phyloP scores from a whole-genome alignment of 805 yeast species.

The Schwanniomyces vanrijiae region DNA sequence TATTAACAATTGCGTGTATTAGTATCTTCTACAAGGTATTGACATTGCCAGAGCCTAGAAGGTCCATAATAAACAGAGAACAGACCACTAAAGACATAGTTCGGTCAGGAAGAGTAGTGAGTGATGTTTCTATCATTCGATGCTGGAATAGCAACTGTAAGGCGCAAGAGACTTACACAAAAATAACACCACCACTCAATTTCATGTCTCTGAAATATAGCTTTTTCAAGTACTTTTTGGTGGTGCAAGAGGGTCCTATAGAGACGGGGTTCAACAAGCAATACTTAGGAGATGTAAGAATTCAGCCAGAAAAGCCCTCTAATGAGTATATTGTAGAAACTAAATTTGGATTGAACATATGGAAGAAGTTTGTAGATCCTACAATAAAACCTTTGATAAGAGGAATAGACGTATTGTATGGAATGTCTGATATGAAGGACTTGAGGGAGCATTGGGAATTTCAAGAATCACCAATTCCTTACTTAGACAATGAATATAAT shows the following conservation, averaged over 20 bases:
- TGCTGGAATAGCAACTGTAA: slow-evolving; percentile 3
- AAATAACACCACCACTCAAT: slow-evolving; percentile 2
- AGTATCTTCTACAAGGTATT: neutral
- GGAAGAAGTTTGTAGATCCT: slow-evolving; percentile 6
- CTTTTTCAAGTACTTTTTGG: slow-evolving; percentile 1
- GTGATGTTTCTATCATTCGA: slow-evolving; percentile 4
- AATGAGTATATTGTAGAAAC: slow-evolving; percentile 1
- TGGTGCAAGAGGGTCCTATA: slow-evolving; percentile 2
- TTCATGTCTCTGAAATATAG: neutral
- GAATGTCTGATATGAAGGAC: slow-evolving; percentile 27
- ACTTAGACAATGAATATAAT: slow-evolving; percentile 11
- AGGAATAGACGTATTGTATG: slow-evolving; percentile 26
- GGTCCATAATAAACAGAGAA: neutral
- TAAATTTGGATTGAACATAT: slow-evolving; percentile 3
- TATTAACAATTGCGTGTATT: neutral
- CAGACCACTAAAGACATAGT: neutral
- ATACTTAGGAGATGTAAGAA: slow-evolving; percentile 3
- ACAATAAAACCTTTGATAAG: slow-evolving; percentile 14
- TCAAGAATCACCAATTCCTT: slow-evolving; percentile 14
- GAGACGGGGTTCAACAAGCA: neutral
- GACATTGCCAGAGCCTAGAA: neutral
- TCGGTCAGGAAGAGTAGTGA: neutral
- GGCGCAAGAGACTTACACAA: slow-evolving; percentile 3
- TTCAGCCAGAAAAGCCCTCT: slow-evolving; percentile 5
- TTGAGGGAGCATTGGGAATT: slow-evolving; percentile 23